phyloP scores from a whole-genome alignment of 192 early-diverging fungal species.

The Rhizophagus clarus region DNA sequence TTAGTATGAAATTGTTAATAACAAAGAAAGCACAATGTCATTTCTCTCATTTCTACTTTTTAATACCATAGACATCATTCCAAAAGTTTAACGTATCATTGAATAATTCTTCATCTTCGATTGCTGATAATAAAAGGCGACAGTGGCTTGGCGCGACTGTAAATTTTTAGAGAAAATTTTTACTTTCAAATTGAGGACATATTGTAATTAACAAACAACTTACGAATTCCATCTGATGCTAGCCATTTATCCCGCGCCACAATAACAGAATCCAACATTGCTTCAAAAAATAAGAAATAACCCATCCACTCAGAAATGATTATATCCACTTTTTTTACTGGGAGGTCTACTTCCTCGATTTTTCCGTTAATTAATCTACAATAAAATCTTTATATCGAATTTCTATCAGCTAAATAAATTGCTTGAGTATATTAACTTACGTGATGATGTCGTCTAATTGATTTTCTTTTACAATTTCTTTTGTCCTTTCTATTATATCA shows the following conservation, averaged over 20 bases:
- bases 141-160: constrained; percentile 46
- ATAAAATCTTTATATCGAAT: not conserved
- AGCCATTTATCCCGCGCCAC: constrained; percentile 89
- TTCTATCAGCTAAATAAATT: not conserved
- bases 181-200: not conserved
- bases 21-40: not conserved
- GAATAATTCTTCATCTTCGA: constrained; percentile 91
- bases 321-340: constrained; percentile 96
- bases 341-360: constrained; percentile 95
- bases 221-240: constrained; percentile 76
- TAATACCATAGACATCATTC: constrained; percentile 42
- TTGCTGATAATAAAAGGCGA: constrained; percentile 67
- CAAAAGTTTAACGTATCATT: constrained; percentile 44
- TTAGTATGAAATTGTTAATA: not conserved
- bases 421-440: not conserved
- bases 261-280: constrained; percentile 99
- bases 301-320: constrained; percentile 99
- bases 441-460: constrained; percentile 85
- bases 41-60: not conserved
- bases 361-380: constrained; percentile 83
- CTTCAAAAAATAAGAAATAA: constrained; percentile 97
- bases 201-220: constrained; percentile 59
- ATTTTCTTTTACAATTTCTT: constrained; percentile 93
- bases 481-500: constrained; percentile 96
- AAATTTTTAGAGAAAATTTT: not conserved